These are phyloP conservation scores for Elsinoe batatas DNA, from an alignment of 2,329 filamentous ascomycete genomes.

Conservation along the genomic window DNA sequence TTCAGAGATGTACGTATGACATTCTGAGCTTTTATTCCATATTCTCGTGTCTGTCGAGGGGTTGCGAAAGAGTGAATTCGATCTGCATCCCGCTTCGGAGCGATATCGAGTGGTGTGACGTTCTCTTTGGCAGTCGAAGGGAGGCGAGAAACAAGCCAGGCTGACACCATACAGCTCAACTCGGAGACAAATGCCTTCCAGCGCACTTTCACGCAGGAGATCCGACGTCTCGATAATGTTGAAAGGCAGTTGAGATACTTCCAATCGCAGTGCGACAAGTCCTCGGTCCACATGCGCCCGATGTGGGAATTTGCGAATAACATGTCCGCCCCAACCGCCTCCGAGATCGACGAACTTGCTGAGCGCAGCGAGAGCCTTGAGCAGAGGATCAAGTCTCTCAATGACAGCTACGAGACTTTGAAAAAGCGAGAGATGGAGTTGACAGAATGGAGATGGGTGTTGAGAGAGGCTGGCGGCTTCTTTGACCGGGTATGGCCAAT, in stretches of 20 bases:
- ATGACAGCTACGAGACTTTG: slow-evolving; percentile 96
- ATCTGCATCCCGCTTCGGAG: background rate
- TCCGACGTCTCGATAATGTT: slow-evolving; percentile 92
- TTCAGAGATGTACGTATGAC: slow-evolving; percentile 76
- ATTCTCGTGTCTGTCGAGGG: background rate
- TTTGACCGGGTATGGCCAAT: slow-evolving; percentile 58
- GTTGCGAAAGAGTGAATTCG: background rate
- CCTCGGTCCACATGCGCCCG: slow-evolving; percentile 72
- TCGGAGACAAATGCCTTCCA: slow-evolving; percentile 89
- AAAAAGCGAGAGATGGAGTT: slow-evolving; percentile 97
- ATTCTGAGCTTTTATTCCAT: background rate
- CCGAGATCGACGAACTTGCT: slow-evolving; percentile 91
- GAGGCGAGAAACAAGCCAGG: background rate
- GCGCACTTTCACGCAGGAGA: slow-evolving; percentile 94
- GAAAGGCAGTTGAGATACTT: slow-evolving; percentile 97
- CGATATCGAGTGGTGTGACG: background rate
- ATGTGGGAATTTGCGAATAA: slow-evolving; percentile 79
- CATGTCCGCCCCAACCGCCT: slow-evolving; percentile 76
- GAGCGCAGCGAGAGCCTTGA: slow-evolving; percentile 89
- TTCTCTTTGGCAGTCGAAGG: background rate
- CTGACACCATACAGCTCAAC: slow-evolving; percentile 58
- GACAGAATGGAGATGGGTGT: slow-evolving; percentile 96
- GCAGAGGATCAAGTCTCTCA: slow-evolving; percentile 79
- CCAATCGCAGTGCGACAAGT: slow-evolving; percentile 90
- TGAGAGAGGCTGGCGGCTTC: slow-evolving; percentile 92